Base-by-base conservation (phyloP, 2,329 filamentous ascomycete species). In the Xylaria sp. region DNA sequence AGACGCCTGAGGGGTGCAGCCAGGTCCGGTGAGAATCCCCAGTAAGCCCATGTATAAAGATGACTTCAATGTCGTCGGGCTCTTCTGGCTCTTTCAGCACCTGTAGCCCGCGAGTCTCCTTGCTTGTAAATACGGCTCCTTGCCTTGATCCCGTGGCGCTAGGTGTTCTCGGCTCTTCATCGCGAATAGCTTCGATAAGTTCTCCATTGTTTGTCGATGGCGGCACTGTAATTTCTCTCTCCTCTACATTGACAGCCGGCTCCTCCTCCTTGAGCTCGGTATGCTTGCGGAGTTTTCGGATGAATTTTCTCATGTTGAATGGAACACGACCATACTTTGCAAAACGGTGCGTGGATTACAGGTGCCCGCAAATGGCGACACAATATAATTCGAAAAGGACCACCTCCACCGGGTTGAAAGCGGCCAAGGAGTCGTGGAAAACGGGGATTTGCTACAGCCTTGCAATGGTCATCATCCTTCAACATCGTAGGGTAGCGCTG, bases 41-140 rank as follows among this genome's bases (percentile, higher is more conserved):
- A 23, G 40, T 46, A 37, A 55, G 15, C 29, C 49, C 37, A 51
- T 54, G 21, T 19, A 59, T 38, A 8, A 51, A 57, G 17, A 60
- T 33, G 25, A 47, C n/a, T 29, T 63, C 38, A 19, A 55, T 23
- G 11, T 37, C 44, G 7, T 31, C 56, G 33, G 31, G 35, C 13
- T 55, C 33, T 35, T 33, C 25, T 21, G n/a, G 13, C 40, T 31
- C 37, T 19, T 43, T 59, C 35, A 43, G 29, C 21, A 62, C 13
- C 13, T 31, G 43, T 53, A 55, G n/a, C 15, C 38, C 23, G 10
- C 19, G 21, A 41, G 38, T 41, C 7, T 55, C 15, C 21, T 17
- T 51, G 49, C 38, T 33, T 9, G 41, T 11, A 13, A 33, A 51
- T 25, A 47, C n/a, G 2, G 27, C 23, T 17, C 2, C 21, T 37